phyloP scores from a whole-genome alignment of 2,329 filamentous ascomycete genomes.

The Teratosphaeria nubilosa region DNA sequence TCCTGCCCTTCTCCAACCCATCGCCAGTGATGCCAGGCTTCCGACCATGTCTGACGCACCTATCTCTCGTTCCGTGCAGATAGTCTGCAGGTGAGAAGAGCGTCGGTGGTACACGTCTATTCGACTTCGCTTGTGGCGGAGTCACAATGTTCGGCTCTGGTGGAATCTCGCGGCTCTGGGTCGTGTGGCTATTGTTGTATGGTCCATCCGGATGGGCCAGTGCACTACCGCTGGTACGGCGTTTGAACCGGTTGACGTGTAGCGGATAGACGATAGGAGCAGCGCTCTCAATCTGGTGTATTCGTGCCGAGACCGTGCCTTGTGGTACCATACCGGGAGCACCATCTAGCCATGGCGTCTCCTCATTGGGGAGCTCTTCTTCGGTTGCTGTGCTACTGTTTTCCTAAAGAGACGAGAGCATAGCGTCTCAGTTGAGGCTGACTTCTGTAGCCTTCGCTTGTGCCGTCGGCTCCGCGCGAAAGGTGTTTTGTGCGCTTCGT shows the following conservation, averaged over 20 bases:
- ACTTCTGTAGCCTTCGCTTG: not conserved
- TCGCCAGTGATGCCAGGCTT: constrained; percentile 15
- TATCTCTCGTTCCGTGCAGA: constrained; percentile 14
- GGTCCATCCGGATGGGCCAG: not conserved
- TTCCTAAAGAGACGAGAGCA: not conserved
- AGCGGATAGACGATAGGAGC: constrained; percentile 18
- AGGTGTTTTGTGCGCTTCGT: not conserved
- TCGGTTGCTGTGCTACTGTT: not conserved
- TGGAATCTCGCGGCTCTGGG: not conserved
- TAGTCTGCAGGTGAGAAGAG: constrained; percentile 8
- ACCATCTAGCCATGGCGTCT: not conserved
- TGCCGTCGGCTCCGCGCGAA: not conserved
- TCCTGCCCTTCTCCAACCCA: constrained; percentile 16
- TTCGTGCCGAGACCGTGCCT: not conserved
- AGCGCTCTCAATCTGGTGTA: not conserved
- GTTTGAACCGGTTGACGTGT: constrained; percentile 16
- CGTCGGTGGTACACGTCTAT: not conserved
- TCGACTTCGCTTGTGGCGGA: not conserved
- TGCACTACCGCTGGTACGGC: constrained; percentile 13
- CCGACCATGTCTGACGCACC: constrained; percentile 24
- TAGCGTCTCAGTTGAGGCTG: not conserved
- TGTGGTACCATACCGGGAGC: not conserved
- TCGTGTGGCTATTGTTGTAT: not conserved
- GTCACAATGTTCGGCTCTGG: not conserved
- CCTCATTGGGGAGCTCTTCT: not conserved